Conservation (phyloP, 345 rosid genomes). For the Populus deltoides region DNA sequence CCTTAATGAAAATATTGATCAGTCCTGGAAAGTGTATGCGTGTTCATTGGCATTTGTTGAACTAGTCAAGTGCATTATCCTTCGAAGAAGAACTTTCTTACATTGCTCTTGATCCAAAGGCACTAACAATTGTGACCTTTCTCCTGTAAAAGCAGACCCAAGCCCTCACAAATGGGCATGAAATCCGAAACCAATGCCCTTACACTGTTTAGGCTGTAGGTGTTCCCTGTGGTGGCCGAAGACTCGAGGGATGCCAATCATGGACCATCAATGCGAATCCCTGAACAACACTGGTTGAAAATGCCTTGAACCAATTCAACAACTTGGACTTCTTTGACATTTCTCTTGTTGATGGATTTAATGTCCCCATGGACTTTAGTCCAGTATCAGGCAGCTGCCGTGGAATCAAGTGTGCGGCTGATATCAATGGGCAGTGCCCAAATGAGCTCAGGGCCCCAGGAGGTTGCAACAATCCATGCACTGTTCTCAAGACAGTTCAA, state of each 20-base stretch:
- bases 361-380: conserved; percentile 49
- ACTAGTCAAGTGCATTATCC: too few species aligned
- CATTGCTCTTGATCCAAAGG: too few species aligned
- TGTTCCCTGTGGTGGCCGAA: conserved; percentile 42
- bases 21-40: too few species aligned
- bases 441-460: conserved; percentile 25
- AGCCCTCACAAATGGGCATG: not conserved
- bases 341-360: conserved; percentile 51
- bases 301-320: conserved; percentile 50
- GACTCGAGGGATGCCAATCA: conserved; percentile 25
- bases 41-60: too few species aligned
- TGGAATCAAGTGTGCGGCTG: conserved; percentile 44
- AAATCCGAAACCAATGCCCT: conserved; percentile 27
- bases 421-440: conserved; percentile 60
- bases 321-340: conserved; percentile 48
- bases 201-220: conserved; percentile 48
- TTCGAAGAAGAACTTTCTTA: too few species aligned
- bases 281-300: conserved; percentile 47
- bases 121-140: too few species aligned
- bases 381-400: conserved; percentile 42
- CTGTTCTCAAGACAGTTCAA: conserved; percentile 41
- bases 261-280: conserved; percentile 29
- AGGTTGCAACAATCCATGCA: conserved; percentile 48
- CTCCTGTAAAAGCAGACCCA: too few species aligned
- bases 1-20: too few species aligned